Evolutionary conservation across 495 filamentous ascomycete genomes (phyloP).

Genomic region (Hypomontagnella monticulosa): DNA sequence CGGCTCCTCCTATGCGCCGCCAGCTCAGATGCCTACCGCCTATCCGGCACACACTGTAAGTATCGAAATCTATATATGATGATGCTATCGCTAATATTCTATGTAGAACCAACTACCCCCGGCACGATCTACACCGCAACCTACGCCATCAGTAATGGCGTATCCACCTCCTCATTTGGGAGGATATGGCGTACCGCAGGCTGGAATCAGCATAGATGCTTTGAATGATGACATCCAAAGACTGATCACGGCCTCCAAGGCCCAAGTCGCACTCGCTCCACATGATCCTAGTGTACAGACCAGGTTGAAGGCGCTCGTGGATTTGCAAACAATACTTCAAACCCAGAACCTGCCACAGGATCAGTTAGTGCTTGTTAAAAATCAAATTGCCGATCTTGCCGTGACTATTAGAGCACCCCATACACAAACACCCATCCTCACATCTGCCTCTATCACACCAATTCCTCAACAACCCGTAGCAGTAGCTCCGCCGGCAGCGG

Average conservation of each 20-base stretch:
- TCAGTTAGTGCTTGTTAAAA: slow-evolving; percentile 79
- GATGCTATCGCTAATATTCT: slow-evolving; percentile 22
- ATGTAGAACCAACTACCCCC: slow-evolving; percentile 40
- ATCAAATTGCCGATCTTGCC: slow-evolving; percentile 78
- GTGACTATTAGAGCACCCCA: slow-evolving; percentile 58
- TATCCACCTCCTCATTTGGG: slow-evolving; percentile 46
- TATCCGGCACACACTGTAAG: slow-evolving; percentile 41
- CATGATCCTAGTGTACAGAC: slow-evolving; percentile 77
- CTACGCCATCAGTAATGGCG: slow-evolving; percentile 41
- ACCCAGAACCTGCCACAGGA: slow-evolving; percentile 80
- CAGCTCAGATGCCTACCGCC: slow-evolving; percentile 22
- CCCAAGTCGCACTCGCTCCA: slow-evolving; percentile 75
- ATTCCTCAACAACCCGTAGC: slow-evolving; percentile 39
- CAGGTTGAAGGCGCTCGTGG: slow-evolving; percentile 84
- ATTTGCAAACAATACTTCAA: slow-evolving; percentile 82
- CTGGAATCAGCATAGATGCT: slow-evolving; percentile 69
- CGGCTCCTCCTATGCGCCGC: slow-evolving; percentile 33
- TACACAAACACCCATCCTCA: slow-evolving; percentile 49
- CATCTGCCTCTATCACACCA: slow-evolving; percentile 27
- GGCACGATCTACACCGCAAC: slow-evolving; percentile 51
- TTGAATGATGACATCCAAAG: slow-evolving; percentile 83
- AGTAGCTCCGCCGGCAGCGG: slow-evolving; percentile 47
- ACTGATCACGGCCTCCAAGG: slow-evolving; percentile 74
- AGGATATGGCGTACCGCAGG: slow-evolving; percentile 49
- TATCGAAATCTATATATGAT: background rate